A percentile compares a stretch with the other conserved stretches of the same genome.
Conservation (phyloP, 495 filamentous ascomycete species). For the Lepidopterella palustris region DNA sequence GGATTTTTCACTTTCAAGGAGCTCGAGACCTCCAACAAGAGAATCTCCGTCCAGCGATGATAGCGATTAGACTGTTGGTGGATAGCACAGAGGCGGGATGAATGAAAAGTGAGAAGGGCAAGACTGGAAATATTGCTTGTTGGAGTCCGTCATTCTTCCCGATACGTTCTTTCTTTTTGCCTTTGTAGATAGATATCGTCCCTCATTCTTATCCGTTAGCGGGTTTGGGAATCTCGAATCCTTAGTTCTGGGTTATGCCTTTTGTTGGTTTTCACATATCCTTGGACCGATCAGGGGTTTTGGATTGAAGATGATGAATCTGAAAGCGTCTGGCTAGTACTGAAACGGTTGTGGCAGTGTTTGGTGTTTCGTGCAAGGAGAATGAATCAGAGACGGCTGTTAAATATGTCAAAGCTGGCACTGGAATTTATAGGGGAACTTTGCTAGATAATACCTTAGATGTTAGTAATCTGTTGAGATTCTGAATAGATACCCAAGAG, state of each 20-base stretch:
- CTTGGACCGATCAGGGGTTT: no score
- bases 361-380: no score
- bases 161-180: background rate
- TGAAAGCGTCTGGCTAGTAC: no score
- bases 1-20: constrained; percentile 32
- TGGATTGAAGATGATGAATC: no score
- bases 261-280: no score
- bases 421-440: no score
- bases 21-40: constrained; percentile 23
- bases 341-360: no score
- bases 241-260: background rate
- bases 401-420: no score
- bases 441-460: no score
- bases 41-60: constrained; percentile 23
- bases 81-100: background rate
- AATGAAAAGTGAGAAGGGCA: background rate
- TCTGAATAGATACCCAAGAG: no score
- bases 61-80: constrained; percentile 3
- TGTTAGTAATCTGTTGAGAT: no score
- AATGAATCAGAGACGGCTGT: no score
- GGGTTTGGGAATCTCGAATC: background rate
- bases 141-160: background rate
- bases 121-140: background rate
- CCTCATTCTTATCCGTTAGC: background rate
- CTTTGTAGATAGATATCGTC: background rate